Conservation (phyloP, 2,329 filamentous ascomycete genomes). For the Sodiomyces alkalinus region DNA sequence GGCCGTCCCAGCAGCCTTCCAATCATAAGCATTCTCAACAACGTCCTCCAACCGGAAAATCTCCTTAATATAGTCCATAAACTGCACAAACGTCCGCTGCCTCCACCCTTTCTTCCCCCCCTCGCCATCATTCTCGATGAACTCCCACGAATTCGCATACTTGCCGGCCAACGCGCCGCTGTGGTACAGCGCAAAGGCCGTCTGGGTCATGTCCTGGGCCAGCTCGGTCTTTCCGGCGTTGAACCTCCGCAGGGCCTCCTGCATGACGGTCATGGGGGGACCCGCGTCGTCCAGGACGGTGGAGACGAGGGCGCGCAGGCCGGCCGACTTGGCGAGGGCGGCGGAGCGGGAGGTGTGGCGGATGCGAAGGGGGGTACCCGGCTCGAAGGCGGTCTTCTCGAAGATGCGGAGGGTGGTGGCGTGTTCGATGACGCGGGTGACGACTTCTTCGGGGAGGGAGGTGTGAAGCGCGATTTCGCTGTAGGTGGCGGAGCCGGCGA, state of each 20-base stretch:
- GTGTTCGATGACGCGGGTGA: constrained; percentile 21
- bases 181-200: constrained; percentile 21
- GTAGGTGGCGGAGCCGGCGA: constrained; percentile 27
- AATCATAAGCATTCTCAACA: constrained; percentile 18
- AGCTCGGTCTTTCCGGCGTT: constrained; percentile 15
- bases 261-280: constrained; percentile 19
- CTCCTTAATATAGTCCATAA: constrained; percentile 23
- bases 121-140: constrained; percentile 23
- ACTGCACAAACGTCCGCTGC: constrained; percentile 22
- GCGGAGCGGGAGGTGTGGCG: constrained; percentile 23
- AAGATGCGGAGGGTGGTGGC: constrained; percentile 23
- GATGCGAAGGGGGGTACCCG: constrained; percentile 11
- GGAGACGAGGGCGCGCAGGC: constrained; percentile 19
- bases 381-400: constrained; percentile 10
- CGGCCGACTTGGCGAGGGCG: constrained; percentile 16
- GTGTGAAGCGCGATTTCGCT: constrained; percentile 21
- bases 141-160: constrained; percentile 20
- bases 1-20: constrained; percentile 18
- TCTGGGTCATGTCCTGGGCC: constrained; percentile 18
- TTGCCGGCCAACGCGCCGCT: constrained; percentile 14
- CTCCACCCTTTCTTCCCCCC: constrained; percentile 21
- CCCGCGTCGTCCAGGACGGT: constrained; percentile 22
- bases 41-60: constrained; percentile 21
- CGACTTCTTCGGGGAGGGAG: constrained; percentile 21
- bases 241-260: constrained; percentile 16